Conservation (phyloP, 306 rosid genomes). For the Corylus americana region DNA sequence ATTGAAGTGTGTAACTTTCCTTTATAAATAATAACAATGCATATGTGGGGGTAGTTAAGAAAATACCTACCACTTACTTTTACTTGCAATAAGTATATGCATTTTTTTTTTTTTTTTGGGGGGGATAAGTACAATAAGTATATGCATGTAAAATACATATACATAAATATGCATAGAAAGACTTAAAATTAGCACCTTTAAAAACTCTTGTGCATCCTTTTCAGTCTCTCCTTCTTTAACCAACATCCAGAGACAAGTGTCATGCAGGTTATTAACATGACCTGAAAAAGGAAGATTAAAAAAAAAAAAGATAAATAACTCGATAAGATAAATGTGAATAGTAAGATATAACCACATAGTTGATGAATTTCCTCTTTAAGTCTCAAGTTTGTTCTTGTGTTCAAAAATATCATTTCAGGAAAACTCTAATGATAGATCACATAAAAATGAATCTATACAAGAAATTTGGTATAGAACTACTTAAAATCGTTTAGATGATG, state of each 20-base stretch:
- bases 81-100: no score
- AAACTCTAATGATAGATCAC: background rate
- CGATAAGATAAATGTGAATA: background rate
- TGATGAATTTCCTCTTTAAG: background rate
- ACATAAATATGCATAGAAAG: background rate
- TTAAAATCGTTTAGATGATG: background rate
- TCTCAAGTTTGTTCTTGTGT: background rate
- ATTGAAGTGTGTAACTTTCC: no score
- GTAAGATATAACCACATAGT: background rate
- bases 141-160: background rate
- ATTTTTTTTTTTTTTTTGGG: no score
- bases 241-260: slow-evolving; percentile 70
- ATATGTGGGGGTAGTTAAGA: no score
- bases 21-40: no score
- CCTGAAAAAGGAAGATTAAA: slow-evolving; percentile 27
- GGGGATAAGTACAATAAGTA: background rate
- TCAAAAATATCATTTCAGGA: background rate
- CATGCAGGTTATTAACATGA: slow-evolving; percentile 58
- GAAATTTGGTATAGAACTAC: background rate
- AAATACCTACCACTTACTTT: no score
- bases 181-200: slow-evolving; percentile 37
- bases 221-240: slow-evolving; percentile 60
- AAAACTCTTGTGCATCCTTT: slow-evolving; percentile 45
- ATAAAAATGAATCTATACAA: background rate
- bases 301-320: background rate